These are phyloP conservation scores for Endothia cerciana DNA, from an alignment of 2,329 filamentous ascomycete species.

Conservation along the genomic window DNA sequence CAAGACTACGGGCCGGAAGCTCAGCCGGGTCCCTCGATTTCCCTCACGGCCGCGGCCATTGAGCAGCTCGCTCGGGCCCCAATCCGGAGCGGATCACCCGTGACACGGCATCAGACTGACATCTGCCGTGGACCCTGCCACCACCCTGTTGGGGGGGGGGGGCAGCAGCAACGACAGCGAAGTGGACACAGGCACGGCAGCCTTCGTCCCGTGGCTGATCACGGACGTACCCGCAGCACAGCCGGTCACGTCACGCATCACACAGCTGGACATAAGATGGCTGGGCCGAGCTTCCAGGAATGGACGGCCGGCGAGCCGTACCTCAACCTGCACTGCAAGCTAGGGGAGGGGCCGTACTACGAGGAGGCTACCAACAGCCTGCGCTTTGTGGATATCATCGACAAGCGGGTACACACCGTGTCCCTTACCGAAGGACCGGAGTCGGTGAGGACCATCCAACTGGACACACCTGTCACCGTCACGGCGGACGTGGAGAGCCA, in stretches of 20 bases:
- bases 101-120: slow-evolving; percentile 29
- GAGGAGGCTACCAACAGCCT: slow-evolving; percentile 67
- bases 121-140: slow-evolving; percentile 28
- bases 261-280: slow-evolving; percentile 34
- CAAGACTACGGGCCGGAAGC: slow-evolving; percentile 13
- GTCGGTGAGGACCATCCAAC: slow-evolving; percentile 64
- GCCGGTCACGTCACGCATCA: background rate
- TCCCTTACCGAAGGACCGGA: slow-evolving; percentile 65
- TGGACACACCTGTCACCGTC: slow-evolving; percentile 62
- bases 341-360: slow-evolving; percentile 78
- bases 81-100: slow-evolving; percentile 16
- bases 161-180: slow-evolving; percentile 9
- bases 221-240: slow-evolving; percentile 6
- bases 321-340: slow-evolving; percentile 65
- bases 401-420: slow-evolving; percentile 73
- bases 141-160: slow-evolving; percentile 16
- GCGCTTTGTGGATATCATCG: slow-evolving; percentile 83
- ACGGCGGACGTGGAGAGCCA: slow-evolving; percentile 78
- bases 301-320: slow-evolving; percentile 59
- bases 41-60: slow-evolving; percentile 15
- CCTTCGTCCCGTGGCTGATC: slow-evolving; percentile 21
- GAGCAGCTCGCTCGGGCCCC: slow-evolving; percentile 18
- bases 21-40: slow-evolving; percentile 24
- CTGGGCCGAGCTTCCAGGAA: slow-evolving; percentile 43
- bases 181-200: slow-evolving; percentile 20